Conservation (phyloP, 2,329 filamentous ascomycete genomes). For the Neofusicoccum kwambonambiense region DNA sequence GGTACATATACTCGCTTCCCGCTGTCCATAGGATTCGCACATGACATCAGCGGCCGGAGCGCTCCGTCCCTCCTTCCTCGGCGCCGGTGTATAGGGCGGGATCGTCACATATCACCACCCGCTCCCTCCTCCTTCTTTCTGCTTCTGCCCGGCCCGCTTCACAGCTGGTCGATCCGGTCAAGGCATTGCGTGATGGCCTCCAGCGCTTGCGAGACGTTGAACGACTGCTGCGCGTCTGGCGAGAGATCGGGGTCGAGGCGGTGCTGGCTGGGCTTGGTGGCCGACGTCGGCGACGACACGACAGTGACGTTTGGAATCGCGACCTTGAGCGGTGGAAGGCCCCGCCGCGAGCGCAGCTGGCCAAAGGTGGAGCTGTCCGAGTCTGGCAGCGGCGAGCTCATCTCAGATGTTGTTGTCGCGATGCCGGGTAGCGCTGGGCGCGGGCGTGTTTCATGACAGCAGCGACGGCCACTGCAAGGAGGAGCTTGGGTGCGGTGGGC, state of each 20-base stretch:
- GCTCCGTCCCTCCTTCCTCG: not conserved
- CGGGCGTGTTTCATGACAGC: not conserved
- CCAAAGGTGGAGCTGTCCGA: not conserved
- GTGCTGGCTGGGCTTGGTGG: not conserved
- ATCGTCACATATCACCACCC: not conserved
- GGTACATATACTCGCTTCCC: not conserved
- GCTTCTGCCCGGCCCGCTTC: not conserved
- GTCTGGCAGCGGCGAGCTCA: not conserved
- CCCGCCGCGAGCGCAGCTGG: not conserved
- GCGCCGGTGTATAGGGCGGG: not conserved
- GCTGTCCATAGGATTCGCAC: not conserved
- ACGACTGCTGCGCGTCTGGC: not conserved
- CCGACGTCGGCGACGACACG: not conserved
- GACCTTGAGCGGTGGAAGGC: not conserved
- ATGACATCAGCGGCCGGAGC: not conserved
- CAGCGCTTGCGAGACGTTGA: slow-evolving; percentile 6
- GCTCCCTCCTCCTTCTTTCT: not conserved
- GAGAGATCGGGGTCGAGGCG: not conserved
- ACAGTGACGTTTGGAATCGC: slow-evolving; percentile 1
- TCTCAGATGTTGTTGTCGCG: not conserved
- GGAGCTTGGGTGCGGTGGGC: not conserved
- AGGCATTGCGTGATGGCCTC: slow-evolving; percentile 11
- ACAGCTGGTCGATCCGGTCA: slow-evolving; percentile 6
- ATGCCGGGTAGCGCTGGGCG: not conserved
- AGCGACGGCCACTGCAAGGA: not conserved